Evolutionary conservation across 2,329 filamentous ascomycete genomes (phyloP).

Genomic region (Fusarium sterilihyphosum): DNA sequence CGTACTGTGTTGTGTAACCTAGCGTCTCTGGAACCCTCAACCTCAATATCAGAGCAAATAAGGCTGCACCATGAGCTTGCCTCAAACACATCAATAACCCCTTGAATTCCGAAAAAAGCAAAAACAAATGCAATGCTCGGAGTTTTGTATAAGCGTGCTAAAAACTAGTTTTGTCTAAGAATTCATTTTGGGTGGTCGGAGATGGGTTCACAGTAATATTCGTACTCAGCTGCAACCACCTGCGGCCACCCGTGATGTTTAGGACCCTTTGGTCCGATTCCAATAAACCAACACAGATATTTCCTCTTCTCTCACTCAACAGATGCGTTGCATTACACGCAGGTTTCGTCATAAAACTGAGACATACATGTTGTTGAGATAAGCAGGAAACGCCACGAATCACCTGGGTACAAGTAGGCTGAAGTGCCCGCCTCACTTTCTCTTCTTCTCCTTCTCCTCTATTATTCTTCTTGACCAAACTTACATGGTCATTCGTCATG

Average conservation of each 20-base stretch:
- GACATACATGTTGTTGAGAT: background rate
- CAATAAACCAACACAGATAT: background rate
- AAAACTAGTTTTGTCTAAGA: background rate
- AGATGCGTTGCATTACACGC: background rate
- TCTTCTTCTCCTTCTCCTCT: background rate
- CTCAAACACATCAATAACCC: background rate
- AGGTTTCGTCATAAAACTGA: background rate
- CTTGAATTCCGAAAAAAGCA: background rate
- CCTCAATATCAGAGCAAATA: background rate
- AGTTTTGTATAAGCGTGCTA: background rate
- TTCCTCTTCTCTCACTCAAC: background rate
- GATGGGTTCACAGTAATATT: background rate
- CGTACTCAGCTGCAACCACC: background rate
- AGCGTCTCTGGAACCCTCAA: background rate
- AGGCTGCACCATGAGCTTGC: background rate
- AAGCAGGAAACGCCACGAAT: slow-evolving; percentile 1
- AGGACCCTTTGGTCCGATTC: background rate
- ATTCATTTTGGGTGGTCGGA: background rate
- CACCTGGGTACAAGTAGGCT: background rate
- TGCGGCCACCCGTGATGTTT: background rate
- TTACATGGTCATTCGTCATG: background rate
- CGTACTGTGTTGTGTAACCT: background rate
- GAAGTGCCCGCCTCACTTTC: background rate
- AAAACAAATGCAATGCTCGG: background rate
- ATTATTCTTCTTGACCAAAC: background rate